Evolutionary conservation across 2,329 filamentous ascomycete species (phyloP).

Genomic region (Ascochyta fabae): DNA sequence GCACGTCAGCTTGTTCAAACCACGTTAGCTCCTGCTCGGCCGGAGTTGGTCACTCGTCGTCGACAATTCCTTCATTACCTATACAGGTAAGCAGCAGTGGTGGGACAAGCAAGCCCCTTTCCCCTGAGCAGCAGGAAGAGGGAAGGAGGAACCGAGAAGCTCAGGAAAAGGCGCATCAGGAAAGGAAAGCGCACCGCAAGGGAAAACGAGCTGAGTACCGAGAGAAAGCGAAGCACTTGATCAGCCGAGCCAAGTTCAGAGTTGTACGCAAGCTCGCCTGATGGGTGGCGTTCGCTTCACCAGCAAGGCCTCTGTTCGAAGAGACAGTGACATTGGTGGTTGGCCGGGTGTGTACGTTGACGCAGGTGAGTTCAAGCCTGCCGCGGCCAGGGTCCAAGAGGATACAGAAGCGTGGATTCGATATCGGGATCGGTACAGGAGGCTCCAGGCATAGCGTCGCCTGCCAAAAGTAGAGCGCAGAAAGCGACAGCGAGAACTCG

Average conservation of each 20-base stretch:
- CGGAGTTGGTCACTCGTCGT: neutral
- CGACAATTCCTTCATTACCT: neutral
- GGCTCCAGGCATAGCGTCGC: slow-evolving; percentile 12
- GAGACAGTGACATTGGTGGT: slow-evolving; percentile 23
- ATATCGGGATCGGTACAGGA: slow-evolving; percentile 21
- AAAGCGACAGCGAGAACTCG: slow-evolving; percentile 1
- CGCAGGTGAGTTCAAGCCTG: slow-evolving; percentile 30
- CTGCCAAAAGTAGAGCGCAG: slow-evolving; percentile 5
- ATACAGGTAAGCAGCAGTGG: neutral
- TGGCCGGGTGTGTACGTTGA: slow-evolving; percentile 35
- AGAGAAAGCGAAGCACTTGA: neutral
- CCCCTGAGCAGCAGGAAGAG: neutral
- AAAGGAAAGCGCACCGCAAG: neutral
- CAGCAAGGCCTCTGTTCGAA: neutral
- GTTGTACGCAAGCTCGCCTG: slow-evolving; percentile 1
- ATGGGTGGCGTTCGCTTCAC: slow-evolving; percentile 20
- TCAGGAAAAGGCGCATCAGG: neutral
- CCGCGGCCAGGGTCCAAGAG: slow-evolving; percentile 9
- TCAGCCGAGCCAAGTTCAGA: slow-evolving; percentile 1
- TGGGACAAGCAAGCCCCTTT: neutral
- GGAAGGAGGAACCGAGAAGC: neutral
- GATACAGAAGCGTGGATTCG: slow-evolving; percentile 33
- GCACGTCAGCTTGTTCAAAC: neutral
- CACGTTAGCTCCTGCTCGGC: neutral
- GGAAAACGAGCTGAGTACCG: neutral